Evolutionary conservation across 2,329 filamentous ascomycete genomes (phyloP).

Genomic region (Colletotrichum sp.): DNA sequence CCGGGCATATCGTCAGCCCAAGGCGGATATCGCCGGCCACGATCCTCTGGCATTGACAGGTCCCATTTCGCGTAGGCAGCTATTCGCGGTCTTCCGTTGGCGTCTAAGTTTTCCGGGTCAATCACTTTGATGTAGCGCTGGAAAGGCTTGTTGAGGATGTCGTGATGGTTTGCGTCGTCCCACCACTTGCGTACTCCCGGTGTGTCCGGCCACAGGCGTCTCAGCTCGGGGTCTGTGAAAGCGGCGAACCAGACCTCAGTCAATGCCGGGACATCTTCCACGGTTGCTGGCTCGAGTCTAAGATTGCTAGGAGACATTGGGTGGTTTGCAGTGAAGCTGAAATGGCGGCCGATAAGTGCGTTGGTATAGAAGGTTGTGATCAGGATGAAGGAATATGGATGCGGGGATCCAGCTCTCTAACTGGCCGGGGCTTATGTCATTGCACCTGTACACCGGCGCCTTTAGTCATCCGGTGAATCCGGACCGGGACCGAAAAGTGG

Average conservation of each 20-base stretch:
- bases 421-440: not conserved
- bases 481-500: not conserved
- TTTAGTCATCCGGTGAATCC: not conserved
- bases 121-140: conserved; percentile 16
- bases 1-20: conserved; percentile 11
- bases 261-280: conserved; percentile 3
- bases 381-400: not conserved
- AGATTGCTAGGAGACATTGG: not conserved
- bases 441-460: not conserved
- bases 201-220: conserved; percentile 10
- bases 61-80: conserved; percentile 20
- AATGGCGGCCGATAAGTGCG: not conserved
- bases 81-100: not conserved
- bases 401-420: not conserved
- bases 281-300: not conserved
- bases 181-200: conserved; percentile 16
- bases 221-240: conserved; percentile 6
- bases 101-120: not conserved
- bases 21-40: conserved; percentile 3
- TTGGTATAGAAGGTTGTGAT: not conserved
- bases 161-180: conserved; percentile 8
- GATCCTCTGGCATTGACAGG: not conserved
- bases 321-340: not conserved
- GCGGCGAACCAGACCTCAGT: conserved; percentile 19
- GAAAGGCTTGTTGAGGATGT: conserved; percentile 2